Evolutionary conservation across 345 rosid genomes (phyloP).

Genomic region (Sonneratia alba): DNA sequence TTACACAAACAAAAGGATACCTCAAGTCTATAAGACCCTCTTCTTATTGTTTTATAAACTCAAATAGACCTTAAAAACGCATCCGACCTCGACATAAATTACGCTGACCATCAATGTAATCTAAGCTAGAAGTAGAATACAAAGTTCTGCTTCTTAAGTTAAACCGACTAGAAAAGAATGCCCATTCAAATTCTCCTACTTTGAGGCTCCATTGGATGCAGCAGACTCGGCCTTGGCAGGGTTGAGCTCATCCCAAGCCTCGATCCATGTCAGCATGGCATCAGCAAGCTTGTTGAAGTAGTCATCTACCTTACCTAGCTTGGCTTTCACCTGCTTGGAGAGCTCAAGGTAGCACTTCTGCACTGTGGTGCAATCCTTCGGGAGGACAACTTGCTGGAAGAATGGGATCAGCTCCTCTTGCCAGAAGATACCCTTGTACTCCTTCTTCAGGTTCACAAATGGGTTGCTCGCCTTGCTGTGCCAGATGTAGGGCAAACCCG

Average conservation of each 20-base stretch:
- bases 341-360: conserved; percentile 84
- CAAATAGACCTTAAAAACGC: background rate
- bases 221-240: conserved; percentile 25
- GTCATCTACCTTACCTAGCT: conserved; percentile 58
- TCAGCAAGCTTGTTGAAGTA: conserved; percentile 79
- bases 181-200: conserved; percentile 11
- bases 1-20: background rate
- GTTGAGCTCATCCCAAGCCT: conserved; percentile 91
- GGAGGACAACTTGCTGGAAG: conserved; percentile 60
- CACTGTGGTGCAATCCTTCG: conserved; percentile 73
- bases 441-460: conserved; percentile 79
- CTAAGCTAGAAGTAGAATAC: background rate
- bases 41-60: background rate
- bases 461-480: conserved; percentile 97
- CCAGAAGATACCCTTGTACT: conserved; percentile 92
- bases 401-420: conserved; percentile 91
- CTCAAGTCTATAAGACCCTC: background rate
- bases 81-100: background rate
- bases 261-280: conserved; percentile 88
- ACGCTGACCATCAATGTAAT: background rate
- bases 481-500: conserved; percentile 83
- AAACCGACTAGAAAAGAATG: background rate
- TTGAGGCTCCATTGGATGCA: conserved; percentile 19
- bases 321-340: conserved; percentile 68
- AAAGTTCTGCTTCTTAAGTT: background rate